These are phyloP conservation scores for Pseudocercospora musae DNA, from an alignment of 2,329 filamentous ascomycete species.

Conservation along the genomic window DNA sequence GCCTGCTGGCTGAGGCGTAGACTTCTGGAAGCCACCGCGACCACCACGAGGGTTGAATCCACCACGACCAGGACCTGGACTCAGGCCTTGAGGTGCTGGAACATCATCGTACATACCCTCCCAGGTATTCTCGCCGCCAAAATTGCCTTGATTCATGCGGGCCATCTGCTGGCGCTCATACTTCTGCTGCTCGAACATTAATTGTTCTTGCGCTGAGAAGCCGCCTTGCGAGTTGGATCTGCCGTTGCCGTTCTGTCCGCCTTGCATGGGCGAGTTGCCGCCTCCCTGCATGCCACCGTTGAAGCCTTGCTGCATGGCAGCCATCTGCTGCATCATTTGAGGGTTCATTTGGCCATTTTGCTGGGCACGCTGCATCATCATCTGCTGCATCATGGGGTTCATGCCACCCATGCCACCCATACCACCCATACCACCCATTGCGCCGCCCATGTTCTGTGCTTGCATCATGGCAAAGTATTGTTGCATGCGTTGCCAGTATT, in stretches of 20 bases:
- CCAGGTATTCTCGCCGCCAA: conserved; percentile 63
- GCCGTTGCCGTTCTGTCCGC: conserved; percentile 26
- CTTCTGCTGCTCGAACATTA: conserved; percentile 74
- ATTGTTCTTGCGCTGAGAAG: conserved; percentile 69
- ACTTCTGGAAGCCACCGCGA: conserved; percentile 33
- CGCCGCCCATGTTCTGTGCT: conserved; percentile 39
- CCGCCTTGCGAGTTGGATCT: conserved; percentile 33
- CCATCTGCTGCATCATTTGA: conserved; percentile 44
- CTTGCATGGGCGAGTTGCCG: conserved; percentile 24
- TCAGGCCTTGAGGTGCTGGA: conserved; percentile 69
- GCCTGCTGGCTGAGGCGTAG: conserved; percentile 41
- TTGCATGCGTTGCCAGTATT: conserved; percentile 98
- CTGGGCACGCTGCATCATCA: conserved; percentile 33
- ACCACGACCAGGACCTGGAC: conserved; percentile 34
- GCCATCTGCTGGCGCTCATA: conserved; percentile 67
- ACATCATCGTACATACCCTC: conserved; percentile 98
- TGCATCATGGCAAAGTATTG: conserved; percentile 77
- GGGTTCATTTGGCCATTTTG: conserved; percentile 54
- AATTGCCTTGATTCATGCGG: conserved; percentile 46
- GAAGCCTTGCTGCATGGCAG: conserved; percentile 38
- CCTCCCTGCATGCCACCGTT: conserved; percentile 37
- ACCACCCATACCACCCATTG: conserved; percentile 54
- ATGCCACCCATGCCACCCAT: conserved; percentile 55
- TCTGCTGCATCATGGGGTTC: conserved; percentile 57
- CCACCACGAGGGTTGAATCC: conserved; percentile 46